phyloP scores from a whole-genome alignment of 257 asterid species.

The Lycium barbarum region DNA sequence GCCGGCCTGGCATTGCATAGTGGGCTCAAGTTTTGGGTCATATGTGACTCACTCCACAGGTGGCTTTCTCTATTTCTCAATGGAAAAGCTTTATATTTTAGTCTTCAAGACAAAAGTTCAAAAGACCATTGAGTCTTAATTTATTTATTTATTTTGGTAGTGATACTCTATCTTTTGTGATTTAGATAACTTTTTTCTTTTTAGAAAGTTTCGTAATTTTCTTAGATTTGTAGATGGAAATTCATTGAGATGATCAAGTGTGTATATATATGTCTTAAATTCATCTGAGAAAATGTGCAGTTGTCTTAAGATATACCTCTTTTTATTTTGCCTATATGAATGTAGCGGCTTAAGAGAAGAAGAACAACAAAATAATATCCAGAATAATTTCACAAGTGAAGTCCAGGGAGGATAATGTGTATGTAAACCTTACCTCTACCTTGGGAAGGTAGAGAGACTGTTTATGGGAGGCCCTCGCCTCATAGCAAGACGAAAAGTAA shows the following conservation, averaged over 20 bases:
- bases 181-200: not conserved
- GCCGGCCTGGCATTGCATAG: constrained; percentile 87
- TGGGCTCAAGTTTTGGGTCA: constrained; percentile 82
- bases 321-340: not conserved
- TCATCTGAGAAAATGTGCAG: not conserved
- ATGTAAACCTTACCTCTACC: no score
- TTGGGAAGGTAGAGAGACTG: no score
- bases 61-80: constrained; percentile 68
- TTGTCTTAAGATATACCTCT: not conserved
- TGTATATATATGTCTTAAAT: constrained; percentile 23
- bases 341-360: not conserved
- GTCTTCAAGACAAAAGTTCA: constrained; percentile 75
- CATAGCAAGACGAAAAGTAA: no score
- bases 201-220: not conserved
- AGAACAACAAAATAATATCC: no score
- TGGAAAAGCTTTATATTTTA: constrained; percentile 67
- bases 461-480: no score
- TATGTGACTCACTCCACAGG: constrained; percentile 79
- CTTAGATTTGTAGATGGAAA: not conserved
- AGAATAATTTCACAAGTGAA: no score
- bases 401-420: no score
- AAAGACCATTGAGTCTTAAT: constrained; percentile 37
- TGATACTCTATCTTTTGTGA: not conserved
- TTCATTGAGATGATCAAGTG: not conserved
- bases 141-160: not conserved